These are phyloP conservation scores for Prunus campanulata DNA, from an alignment of 306 rosid species.

Conservation along the genomic window DNA sequence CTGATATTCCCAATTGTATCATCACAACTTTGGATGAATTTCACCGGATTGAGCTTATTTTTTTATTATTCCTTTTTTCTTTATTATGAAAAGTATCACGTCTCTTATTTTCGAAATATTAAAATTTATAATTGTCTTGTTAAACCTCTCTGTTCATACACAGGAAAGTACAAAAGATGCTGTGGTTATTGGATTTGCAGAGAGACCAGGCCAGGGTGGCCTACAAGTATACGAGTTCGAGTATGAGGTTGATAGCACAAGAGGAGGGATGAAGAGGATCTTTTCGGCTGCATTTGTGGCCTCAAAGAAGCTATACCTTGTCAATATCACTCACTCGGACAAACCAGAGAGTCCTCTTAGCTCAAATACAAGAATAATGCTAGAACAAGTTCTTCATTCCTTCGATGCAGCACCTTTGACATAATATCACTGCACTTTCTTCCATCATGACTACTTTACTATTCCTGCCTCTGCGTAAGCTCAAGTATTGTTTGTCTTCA, in stretches of 20 bases:
- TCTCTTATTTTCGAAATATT: neutral
- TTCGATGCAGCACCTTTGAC: constrained; percentile 39
- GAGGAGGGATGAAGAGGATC: constrained; percentile 87
- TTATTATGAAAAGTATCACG: neutral
- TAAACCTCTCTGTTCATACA: constrained; percentile 24
- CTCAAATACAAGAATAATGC: constrained; percentile 31
- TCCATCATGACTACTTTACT: neutral
- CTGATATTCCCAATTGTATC: neutral
- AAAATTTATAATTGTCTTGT: neutral
- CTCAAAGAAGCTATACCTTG: constrained; percentile 81
- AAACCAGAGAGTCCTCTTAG: constrained; percentile 81
- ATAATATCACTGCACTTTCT: constrained; percentile 5
- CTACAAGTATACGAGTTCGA: constrained; percentile 78
- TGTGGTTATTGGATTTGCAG: constrained; percentile 55
- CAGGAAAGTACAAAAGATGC: constrained; percentile 92
- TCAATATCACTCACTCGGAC: constrained; percentile 74
- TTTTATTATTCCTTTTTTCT: neutral
- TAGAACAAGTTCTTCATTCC: constrained; percentile 56
- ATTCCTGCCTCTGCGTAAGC: constrained; percentile 14
- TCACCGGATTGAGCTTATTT: neutral
- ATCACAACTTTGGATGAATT: neutral
- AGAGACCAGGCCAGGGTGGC: constrained; percentile 67
- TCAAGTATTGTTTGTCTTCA: constrained; percentile 10
- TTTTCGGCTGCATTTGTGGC: constrained; percentile 90
- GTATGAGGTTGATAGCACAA: constrained; percentile 65